Evolutionary conservation across 2,329 filamentous ascomycete genomes (phyloP).

Genomic region (Colletotrichum sp.): DNA sequence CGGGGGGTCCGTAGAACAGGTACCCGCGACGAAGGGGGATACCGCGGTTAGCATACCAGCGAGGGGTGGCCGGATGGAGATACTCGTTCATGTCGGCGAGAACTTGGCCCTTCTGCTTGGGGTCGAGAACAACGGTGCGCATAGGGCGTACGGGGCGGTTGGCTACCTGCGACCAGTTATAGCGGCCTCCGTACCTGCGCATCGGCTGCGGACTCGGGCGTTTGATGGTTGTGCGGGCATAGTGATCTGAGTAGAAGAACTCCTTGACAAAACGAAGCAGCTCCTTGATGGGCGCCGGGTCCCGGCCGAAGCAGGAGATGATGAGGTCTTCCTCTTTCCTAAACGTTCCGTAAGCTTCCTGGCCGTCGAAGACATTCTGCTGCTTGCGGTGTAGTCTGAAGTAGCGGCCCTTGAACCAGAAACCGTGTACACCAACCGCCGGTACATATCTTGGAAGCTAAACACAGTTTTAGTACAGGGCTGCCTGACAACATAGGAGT

Average conservation of each 20-base stretch:
- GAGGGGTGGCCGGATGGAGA: slow-evolving; percentile 69
- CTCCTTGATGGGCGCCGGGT: slow-evolving; percentile 57
- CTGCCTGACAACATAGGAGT: neutral
- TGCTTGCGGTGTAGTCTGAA: slow-evolving; percentile 53
- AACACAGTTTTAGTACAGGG: neutral
- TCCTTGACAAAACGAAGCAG: slow-evolving; percentile 59
- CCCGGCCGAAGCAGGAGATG: slow-evolving; percentile 61
- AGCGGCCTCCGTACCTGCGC: slow-evolving; percentile 33
- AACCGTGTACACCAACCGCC: slow-evolving; percentile 55
- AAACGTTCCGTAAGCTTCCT: slow-evolving; percentile 39
- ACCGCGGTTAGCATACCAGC: slow-evolving; percentile 77
- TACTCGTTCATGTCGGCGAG: slow-evolving; percentile 80
- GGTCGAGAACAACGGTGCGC: slow-evolving; percentile 76
- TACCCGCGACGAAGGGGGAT: slow-evolving; percentile 81
- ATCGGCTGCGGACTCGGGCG: slow-evolving; percentile 34
- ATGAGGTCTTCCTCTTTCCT: slow-evolving; percentile 58
- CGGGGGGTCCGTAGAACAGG: slow-evolving; percentile 77
- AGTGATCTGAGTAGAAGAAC: slow-evolving; percentile 52
- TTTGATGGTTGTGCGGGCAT: slow-evolving; percentile 63
- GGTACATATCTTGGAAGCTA: slow-evolving; percentile 58
- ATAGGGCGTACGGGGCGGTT: slow-evolving; percentile 73
- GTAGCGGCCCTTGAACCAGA: slow-evolving; percentile 59
- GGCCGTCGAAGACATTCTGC: slow-evolving; percentile 44
- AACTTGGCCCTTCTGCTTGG: slow-evolving; percentile 67
- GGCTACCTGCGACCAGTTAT: slow-evolving; percentile 61